Percentiles rank a stretch among this genome's conserved stretches.
These are phyloP conservation scores for Corymbia calophylla DNA, from an alignment of 441 rosid species.

Conservation along the genomic window DNA sequence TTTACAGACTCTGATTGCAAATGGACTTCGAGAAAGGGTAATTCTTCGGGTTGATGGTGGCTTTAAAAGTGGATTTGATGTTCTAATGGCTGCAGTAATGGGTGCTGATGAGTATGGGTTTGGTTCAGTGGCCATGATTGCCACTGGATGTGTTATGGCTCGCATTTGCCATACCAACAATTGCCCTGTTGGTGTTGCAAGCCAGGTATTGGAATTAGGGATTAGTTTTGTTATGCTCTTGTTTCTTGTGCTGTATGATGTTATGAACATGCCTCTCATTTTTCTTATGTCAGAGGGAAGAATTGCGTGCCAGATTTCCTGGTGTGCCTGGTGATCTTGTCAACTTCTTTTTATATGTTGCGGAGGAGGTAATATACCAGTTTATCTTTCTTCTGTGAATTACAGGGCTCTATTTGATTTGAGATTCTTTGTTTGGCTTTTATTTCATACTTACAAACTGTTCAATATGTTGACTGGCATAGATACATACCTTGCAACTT, in stretches of 20 bases:
- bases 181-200: slow-evolving; percentile 98
- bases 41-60: slow-evolving; percentile 97
- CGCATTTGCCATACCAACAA: slow-evolving; percentile 99
- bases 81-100: slow-evolving; percentile 97
- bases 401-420: background rate
- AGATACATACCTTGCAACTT: background rate
- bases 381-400: background rate
- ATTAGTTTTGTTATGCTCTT: background rate
- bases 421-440: background rate
- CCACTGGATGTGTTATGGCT: slow-evolving; percentile 99
- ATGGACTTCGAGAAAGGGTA: slow-evolving; percentile 98
- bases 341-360: slow-evolving; percentile 88
- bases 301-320: slow-evolving; percentile 96
- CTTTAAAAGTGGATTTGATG: slow-evolving; percentile 93
- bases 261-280: background rate
- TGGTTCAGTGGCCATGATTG: slow-evolving; percentile 99
- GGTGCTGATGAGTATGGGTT: slow-evolving; percentile 99
- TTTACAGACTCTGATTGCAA: slow-evolving; percentile 76
- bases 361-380: slow-evolving; percentile 78
- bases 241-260: background rate
- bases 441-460: background rate
- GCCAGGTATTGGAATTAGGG: slow-evolving; percentile 57
- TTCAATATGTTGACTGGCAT: background rate
- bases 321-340: slow-evolving; percentile 99
- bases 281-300: slow-evolving; percentile 64